Base-by-base conservation (phyloP, 352 stramenopile species). In the Pythium phragmitis region DNA sequence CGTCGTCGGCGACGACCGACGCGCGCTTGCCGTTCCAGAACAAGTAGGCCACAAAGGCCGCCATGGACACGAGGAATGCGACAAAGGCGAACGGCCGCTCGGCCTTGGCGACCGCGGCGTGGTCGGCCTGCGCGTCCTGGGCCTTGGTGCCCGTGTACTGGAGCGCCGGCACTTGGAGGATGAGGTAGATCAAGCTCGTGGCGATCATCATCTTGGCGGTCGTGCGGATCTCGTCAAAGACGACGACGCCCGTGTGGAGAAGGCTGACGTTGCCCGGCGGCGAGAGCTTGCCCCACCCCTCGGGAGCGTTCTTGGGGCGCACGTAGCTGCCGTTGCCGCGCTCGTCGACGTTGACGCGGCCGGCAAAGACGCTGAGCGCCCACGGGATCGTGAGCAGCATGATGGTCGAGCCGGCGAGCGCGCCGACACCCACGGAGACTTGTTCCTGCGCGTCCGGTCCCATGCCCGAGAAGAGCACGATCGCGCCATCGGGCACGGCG, bases 371-470 rank as follows among this genome's bases (percentile, higher is more conserved):
- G 57, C 88, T 96, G 23, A 99, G 76, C 28, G 84, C 94, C 93
- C 96, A 99, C 19, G 97, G 97, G 45, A 99, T 96, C n/a, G 97
- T 99, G 60, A 99, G 81, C 63, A 99, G 81, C 96, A 99, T 99
- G 72, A 99, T 99, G n/a, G 97, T 99, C 39, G 91, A 98, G 55
- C 97, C 97, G 1, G 97, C 97, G 33, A 99, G 88, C 48, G 97
- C 97, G 50, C 97, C 97, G n/a, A 99, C 94, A 61, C 97, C 97
- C 36, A 99, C 95, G 21, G 82, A 91, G 23, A 99, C 82, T 53
- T 98, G 95, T 67, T 98, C 78, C 74, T 99, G 94, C 19, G 96
- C 96, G 58, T 96, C 91, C 2, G 98, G 76, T 8, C 88, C 87
- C 82, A 92, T 93, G 21, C 96, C 96, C 11, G 91, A 98, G 77